Conservation (phyloP, 2,329 filamentous ascomycete species). For the Chrysoporthe austroafricana region DNA sequence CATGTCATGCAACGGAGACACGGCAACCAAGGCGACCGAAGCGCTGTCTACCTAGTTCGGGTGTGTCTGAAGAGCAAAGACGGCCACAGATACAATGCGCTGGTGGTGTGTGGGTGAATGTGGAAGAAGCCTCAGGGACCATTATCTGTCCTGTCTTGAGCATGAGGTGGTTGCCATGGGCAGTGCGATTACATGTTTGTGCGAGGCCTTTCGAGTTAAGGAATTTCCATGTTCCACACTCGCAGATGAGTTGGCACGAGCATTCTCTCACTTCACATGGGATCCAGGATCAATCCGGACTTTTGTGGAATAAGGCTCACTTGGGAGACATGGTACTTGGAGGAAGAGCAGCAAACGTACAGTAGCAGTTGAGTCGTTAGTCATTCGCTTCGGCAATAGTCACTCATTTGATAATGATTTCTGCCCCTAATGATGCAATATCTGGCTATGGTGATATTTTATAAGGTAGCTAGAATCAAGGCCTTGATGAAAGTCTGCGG, state of each 20-base stretch:
- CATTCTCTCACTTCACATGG: not conserved
- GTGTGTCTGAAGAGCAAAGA: not conserved
- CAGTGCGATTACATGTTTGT: not conserved
- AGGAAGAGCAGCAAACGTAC: not conserved
- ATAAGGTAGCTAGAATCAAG: not conserved
- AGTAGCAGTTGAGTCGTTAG: conserved; percentile 10
- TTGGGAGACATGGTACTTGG: not conserved
- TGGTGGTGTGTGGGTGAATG: not conserved
- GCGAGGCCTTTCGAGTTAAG: not conserved
- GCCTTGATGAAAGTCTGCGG: not conserved
- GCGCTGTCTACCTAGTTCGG: not conserved
- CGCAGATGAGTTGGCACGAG: not conserved
- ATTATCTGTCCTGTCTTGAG: not conserved
- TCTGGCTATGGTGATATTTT: not conserved
- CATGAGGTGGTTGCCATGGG: conserved; percentile 4
- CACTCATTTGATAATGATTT: conserved; percentile 4
- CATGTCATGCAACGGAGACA: not conserved
- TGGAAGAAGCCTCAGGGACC: not conserved
- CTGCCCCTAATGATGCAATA: not conserved
- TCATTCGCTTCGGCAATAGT: conserved; percentile 15
- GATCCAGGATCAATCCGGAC: not conserved
- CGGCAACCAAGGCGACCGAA: not conserved
- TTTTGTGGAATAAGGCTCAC: not conserved
- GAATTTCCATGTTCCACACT: not conserved
- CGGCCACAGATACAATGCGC: not conserved